phyloP scores from a whole-genome alignment of 805 yeast genomes.

The Candida insectorum region DNA sequence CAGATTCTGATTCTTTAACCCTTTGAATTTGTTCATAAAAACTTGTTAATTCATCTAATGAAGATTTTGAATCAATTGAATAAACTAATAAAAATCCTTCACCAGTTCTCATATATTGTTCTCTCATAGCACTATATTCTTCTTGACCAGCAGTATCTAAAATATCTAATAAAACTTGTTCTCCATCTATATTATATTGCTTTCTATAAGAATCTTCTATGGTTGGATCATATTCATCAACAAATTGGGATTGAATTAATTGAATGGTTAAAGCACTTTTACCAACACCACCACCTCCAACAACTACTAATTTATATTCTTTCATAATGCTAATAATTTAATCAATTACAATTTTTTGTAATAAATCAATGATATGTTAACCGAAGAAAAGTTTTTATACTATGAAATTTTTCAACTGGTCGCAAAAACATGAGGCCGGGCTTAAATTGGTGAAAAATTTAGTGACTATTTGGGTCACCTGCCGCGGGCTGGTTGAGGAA shows the following conservation, averaged over 20 bases:
- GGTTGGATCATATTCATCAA: slow-evolving; percentile 97
- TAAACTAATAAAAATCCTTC: slow-evolving; percentile 91
- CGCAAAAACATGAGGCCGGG: neutral
- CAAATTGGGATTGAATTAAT: slow-evolving; percentile 90
- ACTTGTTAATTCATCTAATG: slow-evolving; percentile 79
- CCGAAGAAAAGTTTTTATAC: no score
- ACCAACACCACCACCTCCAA: slow-evolving; percentile 99
- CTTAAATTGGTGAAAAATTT: no score
- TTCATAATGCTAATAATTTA: slow-evolving; percentile 48
- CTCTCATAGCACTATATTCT: slow-evolving; percentile 82
- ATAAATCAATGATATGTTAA: no score
- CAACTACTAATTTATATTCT: slow-evolving; percentile 91
- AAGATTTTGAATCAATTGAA: slow-evolving; percentile 77
- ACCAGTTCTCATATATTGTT: slow-evolving; percentile 94
- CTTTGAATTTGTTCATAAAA: slow-evolving; percentile 76
- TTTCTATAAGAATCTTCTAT: slow-evolving; percentile 91
- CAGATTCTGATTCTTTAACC: slow-evolving; percentile 69
- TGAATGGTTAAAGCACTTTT: slow-evolving; percentile 95
- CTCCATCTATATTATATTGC: slow-evolving; percentile 78
- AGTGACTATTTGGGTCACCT: no score
- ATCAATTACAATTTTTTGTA: no score
- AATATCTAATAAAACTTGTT: slow-evolving; percentile 74
- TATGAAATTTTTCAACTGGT: no score
- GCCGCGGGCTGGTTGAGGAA: no score
- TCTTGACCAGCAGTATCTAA: slow-evolving; percentile 99